Conservation (phyloP, 768 basidiomycete species). For the Lactifluus volemus region DNA sequence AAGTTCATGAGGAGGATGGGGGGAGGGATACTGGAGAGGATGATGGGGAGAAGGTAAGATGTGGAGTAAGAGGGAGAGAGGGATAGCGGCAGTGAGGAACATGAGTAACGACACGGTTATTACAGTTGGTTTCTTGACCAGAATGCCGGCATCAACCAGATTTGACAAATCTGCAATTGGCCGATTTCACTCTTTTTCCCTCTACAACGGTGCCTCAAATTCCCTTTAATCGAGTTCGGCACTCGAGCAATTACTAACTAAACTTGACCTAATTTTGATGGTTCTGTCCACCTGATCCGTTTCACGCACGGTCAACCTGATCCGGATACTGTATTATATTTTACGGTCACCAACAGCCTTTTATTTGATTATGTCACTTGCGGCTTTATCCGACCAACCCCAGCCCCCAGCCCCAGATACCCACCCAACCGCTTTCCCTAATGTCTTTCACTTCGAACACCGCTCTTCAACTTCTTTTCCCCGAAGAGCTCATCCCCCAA, state of each 20-base stretch:
- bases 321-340: not conserved
- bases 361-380: no score
- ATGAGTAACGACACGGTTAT: not conserved
- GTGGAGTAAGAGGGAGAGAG: not conserved
- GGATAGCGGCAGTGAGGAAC: not conserved
- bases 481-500: conserved; percentile 57
- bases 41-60: not conserved
- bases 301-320: not conserved
- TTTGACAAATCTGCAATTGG: not conserved
- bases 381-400: no score
- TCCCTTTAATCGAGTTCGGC: not conserved
- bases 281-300: not conserved
- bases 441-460: conserved; percentile 52
- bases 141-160: conserved; percentile 17
- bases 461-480: conserved; percentile 70
- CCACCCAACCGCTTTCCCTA: not conserved
- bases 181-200: not conserved
- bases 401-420: no score
- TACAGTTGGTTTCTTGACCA: conserved; percentile 2
- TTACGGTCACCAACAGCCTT: no score
- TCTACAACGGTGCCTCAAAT: not conserved
- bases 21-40: not conserved
- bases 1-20: conserved; percentile 67
- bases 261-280: not conserved
- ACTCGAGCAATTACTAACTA: not conserved